These are phyloP conservation scores for Chamaecyparis obtusa DNA, from an alignment of 75 land plant genomes.

Conservation along the genomic window DNA sequence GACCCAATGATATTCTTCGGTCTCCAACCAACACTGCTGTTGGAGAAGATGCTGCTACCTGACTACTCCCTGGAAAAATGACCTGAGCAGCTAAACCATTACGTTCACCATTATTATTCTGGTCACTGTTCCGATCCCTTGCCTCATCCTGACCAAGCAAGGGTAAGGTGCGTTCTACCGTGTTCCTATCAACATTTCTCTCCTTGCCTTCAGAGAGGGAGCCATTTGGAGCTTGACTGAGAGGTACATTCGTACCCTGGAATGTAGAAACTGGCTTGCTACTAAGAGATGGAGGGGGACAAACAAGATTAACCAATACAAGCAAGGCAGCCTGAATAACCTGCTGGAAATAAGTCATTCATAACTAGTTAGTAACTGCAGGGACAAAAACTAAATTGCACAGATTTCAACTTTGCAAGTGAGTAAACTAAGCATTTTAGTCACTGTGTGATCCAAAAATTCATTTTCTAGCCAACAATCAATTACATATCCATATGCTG, in stretches of 20 bases:
- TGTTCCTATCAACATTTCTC: conserved; percentile 36
- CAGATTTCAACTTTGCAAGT: neutral
- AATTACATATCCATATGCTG: neutral
- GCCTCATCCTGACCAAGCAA: conserved; percentile 29
- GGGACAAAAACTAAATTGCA: neutral
- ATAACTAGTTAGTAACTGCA: neutral
- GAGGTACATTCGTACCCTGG: conserved; percentile 35
- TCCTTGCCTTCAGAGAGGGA: conserved; percentile 31
- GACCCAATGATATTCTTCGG: conserved; percentile 89
- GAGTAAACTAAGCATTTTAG: neutral
- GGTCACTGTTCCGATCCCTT: conserved; percentile 49
- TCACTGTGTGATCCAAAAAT: neutral
- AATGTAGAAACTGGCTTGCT: conserved; percentile 39
- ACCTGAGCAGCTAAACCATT: conserved; percentile 18
- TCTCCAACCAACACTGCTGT: conserved; percentile 81
- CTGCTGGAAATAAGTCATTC: conserved; percentile 32
- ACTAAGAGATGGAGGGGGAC: conserved; percentile 97
- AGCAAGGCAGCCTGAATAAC: conserved; percentile 84
- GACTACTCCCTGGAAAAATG: conserved; percentile 15
- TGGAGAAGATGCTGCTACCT: conserved; percentile 30
- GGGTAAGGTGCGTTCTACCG: conserved; percentile 24
- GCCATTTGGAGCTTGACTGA: conserved; percentile 25
- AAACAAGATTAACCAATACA: conserved; percentile 92
- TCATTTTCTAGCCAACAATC: neutral
- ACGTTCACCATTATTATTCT: conserved; percentile 27